A percentile compares a stretch with the other conserved stretches of the same genome.
Conservation (phyloP, 169 alveolate species). For the Cryptosporidium baileyi region DNA sequence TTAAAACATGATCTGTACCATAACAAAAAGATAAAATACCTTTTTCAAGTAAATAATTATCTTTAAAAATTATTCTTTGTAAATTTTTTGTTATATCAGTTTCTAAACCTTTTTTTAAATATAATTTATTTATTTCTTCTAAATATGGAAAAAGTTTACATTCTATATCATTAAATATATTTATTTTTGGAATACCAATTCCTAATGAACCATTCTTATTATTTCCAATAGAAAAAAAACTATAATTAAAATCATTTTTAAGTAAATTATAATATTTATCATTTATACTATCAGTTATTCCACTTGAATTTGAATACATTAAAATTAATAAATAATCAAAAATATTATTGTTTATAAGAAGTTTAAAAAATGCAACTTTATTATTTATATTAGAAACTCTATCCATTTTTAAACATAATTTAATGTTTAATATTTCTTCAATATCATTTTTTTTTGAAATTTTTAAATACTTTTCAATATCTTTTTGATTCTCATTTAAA, state of each 20-base stretch:
- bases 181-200: conserved; percentile 24
- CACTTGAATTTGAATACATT: neutral
- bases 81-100: neutral
- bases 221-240: conserved; percentile 16
- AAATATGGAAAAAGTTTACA: conserved; percentile 18
- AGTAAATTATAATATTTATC: neutral
- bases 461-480: neutral
- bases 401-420: neutral
- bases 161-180: conserved; percentile 19
- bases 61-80: conserved; percentile 25
- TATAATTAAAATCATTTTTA: neutral
- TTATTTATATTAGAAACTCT: neutral
- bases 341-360: neutral
- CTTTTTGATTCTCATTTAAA: neutral
- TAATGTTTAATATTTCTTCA: neutral
- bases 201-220: conserved; percentile 31
- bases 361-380: conserved; percentile 1
- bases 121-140: neutral
- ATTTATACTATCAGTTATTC: neutral
- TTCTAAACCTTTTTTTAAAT: neutral
- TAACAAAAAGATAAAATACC: neutral
- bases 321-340: conserved; percentile 7
- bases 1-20: conserved; percentile 22
- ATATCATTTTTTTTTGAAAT: neutral
- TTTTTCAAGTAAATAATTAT: neutral